Conservation (phyloP, 495 filamentous ascomycete species). For the Venustampulla echinocandica region DNA sequence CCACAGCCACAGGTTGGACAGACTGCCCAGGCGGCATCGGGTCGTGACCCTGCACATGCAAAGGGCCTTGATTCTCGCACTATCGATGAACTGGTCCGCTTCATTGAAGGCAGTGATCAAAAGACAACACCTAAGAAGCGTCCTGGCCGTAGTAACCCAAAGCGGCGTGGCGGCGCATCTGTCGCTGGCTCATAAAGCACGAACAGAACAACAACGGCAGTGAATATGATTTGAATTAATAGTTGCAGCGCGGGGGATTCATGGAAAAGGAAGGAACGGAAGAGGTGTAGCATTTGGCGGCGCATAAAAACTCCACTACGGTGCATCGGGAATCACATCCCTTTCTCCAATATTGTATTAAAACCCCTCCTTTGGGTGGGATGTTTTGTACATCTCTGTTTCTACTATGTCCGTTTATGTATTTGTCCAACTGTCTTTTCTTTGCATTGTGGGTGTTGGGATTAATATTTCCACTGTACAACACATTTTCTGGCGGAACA, state of each 20-base stretch:
- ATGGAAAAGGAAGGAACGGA: not conserved
- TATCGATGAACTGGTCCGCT: constrained; percentile 80
- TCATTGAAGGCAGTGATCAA: constrained; percentile 67
- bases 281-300: constrained; percentile 1
- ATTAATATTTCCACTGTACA: not conserved
- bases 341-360: too few relatives aligned
- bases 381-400: not conserved
- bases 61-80: constrained; percentile 55
- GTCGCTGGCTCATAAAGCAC: constrained; percentile 3
- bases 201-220: not conserved
- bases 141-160: constrained; percentile 58
- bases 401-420: too few relatives aligned
- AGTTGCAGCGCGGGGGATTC: not conserved
- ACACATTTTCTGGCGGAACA: not conserved
- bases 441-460: not conserved
- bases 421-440: too few relatives aligned
- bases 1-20: constrained; percentile 46
- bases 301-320: not conserved
- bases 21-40: constrained; percentile 34
- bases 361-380: not conserved
- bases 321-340: too few relatives aligned
- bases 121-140: constrained; percentile 63
- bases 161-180: constrained; percentile 46
- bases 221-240: not conserved
- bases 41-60: constrained; percentile 17